Evolutionary conservation across 1,284 basidiomycete genomes (phyloP).

Genomic region (Moesziomyces aphidis): DNA sequence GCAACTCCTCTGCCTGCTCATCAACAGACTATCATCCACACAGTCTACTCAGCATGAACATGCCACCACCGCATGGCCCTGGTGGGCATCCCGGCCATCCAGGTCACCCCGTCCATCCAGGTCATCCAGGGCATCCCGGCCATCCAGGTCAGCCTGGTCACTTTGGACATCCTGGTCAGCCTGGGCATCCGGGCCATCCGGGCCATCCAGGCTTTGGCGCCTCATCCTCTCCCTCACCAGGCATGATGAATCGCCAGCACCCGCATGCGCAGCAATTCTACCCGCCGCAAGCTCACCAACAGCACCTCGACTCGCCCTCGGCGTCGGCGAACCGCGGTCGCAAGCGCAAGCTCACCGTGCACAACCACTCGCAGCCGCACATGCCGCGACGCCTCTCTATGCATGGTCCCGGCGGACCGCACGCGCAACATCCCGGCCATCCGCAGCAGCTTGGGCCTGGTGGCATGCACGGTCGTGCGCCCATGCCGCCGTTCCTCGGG

Average conservation of each 20-base stretch:
- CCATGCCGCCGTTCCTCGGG: conserved; percentile 27
- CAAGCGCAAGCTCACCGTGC: conserved; percentile 44
- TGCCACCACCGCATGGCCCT: conserved; percentile 46
- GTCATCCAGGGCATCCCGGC: conserved; percentile 2
- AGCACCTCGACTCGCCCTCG: conserved; percentile 38
- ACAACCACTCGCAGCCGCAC: conserved; percentile 20
- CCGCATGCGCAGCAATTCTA: conserved; percentile 35
- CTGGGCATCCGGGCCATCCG: conserved; percentile 29
- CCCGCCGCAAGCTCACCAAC: conserved; percentile 32
- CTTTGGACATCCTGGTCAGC: conserved; percentile 25
- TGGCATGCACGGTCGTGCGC: conserved; percentile 15
- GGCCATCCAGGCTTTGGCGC: conserved; percentile 30
- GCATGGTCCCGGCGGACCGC: conserved; percentile 19
- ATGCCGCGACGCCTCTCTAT: conserved; percentile 29
- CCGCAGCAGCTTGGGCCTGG: conserved; percentile 4
- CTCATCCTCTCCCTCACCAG: conserved; percentile 31
- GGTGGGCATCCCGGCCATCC: conserved; percentile 10
- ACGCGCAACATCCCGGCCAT: conserved; percentile 9
- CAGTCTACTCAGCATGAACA: conserved; percentile 28
- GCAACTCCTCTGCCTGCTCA: not conserved
- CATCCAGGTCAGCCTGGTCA: conserved; percentile 9
- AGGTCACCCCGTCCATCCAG: conserved; percentile 2
- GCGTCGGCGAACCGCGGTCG: conserved; percentile 33
- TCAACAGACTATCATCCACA: not conserved
- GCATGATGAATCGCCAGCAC: conserved; percentile 36